phyloP scores from a whole-genome alignment of 352 stramenopile genomes.

The Pythium folliculosum region DNA sequence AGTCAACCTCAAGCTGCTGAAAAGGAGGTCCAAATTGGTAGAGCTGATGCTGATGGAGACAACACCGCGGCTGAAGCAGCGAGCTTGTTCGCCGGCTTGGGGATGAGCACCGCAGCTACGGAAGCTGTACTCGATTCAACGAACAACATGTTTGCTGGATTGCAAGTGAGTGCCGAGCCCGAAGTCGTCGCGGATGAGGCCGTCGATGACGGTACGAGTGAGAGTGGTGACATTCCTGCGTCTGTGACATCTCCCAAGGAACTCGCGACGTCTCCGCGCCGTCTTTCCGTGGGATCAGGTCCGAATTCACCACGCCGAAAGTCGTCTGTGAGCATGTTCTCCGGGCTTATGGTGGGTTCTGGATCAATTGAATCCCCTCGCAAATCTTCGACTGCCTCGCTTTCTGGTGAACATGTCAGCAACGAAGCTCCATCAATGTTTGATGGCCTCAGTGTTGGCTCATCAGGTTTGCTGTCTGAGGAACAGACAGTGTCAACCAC shows the following conservation, averaged over 20 bases:
- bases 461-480: neutral
- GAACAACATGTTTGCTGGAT: slow-evolving; percentile 22
- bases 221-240: neutral
- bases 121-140: neutral
- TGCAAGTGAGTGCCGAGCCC: slow-evolving; percentile 13
- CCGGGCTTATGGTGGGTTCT: slow-evolving; percentile 18
- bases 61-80: neutral
- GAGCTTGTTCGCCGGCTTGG: slow-evolving; percentile 22
- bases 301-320: slow-evolving; percentile 26
- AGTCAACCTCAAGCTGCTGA: slow-evolving; percentile 15
- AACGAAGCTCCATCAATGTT: slow-evolving; percentile 9
- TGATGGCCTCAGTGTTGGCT: slow-evolving; percentile 20
- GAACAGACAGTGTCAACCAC: neutral
- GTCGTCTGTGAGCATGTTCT: slow-evolving; percentile 21
- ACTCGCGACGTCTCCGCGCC: slow-evolving; percentile 17
- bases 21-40: neutral
- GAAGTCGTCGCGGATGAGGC: neutral
- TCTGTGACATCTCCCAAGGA: slow-evolving; percentile 9
- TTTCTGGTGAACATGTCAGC: neutral
- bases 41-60: neutral
- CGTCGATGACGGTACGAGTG: neutral
- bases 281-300: slow-evolving; percentile 17
- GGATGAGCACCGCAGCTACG: neutral
- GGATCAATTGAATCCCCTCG: slow-evolving; percentile 1
- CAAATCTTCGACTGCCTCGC: slow-evolving; percentile 11